phyloP scores from a whole-genome alignment of 2,329 filamentous ascomycete species.

The Xylariaceae sp. region DNA sequence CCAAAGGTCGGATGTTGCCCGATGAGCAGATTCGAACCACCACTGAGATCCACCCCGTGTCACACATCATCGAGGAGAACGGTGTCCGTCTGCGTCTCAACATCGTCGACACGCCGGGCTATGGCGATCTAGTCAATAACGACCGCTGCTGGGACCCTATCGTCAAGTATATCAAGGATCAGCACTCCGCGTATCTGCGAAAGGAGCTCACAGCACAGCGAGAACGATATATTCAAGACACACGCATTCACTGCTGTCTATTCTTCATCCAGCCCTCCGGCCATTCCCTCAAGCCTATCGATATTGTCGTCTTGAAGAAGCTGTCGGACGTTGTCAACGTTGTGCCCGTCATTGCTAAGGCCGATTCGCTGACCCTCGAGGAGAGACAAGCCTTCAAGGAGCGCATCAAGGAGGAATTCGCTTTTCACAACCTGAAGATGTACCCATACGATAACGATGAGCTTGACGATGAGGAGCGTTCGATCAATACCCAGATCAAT shows the following conservation, averaged over 20 bases:
- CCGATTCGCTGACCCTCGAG: conserved; percentile 93
- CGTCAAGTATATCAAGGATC: conserved; percentile 99
- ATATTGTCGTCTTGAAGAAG: conserved; percentile 99
- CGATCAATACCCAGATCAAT: conserved; percentile 95
- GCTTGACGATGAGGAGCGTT: conserved; percentile 94
- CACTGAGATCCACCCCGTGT: conserved; percentile 97
- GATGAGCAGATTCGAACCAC: conserved; percentile 94
- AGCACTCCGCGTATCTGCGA: conserved; percentile 97
- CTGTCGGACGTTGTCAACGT: conserved; percentile 99
- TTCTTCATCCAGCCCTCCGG: conserved; percentile 99
- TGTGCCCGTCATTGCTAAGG: conserved; percentile 97
- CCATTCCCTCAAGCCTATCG: conserved; percentile 97
- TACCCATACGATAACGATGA: conserved; percentile 99
- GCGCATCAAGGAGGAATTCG: conserved; percentile 98
- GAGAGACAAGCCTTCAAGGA: conserved; percentile 98
- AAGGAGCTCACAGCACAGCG: conserved; percentile 99
- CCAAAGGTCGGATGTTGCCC: conserved; percentile 91
- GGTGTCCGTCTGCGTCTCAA: conserved; percentile 96
- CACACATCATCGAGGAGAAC: conserved; percentile 99
- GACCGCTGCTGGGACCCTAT: conserved; percentile 99
- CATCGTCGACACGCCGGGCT: conserved; percentile 98
- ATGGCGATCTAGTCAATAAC: conserved; percentile 99
- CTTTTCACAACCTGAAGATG: conserved; percentile 99
- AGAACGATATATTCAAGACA: conserved; percentile 99
- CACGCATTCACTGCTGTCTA: conserved; percentile 97